Evolutionary conservation across 106 monocot genomes (phyloP).

Genomic region (Vanilla planifolia): DNA sequence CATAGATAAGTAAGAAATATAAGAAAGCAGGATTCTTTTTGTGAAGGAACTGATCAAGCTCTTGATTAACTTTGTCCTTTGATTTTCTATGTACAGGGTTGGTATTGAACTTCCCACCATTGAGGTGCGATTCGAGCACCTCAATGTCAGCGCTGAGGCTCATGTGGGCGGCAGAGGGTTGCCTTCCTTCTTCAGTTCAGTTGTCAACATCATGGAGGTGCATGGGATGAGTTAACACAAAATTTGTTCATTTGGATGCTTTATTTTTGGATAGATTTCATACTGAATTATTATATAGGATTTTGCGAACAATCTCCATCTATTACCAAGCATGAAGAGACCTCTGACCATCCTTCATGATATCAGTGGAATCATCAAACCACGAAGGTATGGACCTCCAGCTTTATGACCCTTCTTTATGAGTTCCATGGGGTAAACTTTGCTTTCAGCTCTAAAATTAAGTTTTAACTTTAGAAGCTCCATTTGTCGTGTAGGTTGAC

Average conservation of each 20-base stretch:
- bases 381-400: slow-evolving; percentile 34
- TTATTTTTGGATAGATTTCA: not conserved
- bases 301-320: slow-evolving; percentile 25
- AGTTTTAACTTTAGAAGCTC: not conserved
- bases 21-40: too few species aligned
- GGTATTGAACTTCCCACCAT: slow-evolving; percentile 67
- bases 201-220: slow-evolving; percentile 45
- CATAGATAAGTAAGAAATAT: slow-evolving; percentile 15
- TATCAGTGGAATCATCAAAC: slow-evolving; percentile 55
- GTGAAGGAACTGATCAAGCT: not conserved
- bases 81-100: slow-evolving; percentile 26
- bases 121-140: slow-evolving; percentile 61
- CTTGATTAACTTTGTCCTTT: not conserved
- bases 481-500: slow-evolving; percentile 38
- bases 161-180: slow-evolving; percentile 52
- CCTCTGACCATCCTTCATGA: slow-evolving; percentile 32
- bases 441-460: not conserved
- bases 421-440: not conserved
- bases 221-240: not conserved
- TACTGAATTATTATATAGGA: slow-evolving; percentile 7
- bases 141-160: slow-evolving; percentile 40
- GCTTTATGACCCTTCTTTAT: too few species aligned
- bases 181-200: slow-evolving; percentile 50
- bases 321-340: slow-evolving; percentile 44
- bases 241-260: not conserved